Base-by-base conservation (phyloP, 176 grass and related monocot genomes). In the Phoenix roebelenii region DNA sequence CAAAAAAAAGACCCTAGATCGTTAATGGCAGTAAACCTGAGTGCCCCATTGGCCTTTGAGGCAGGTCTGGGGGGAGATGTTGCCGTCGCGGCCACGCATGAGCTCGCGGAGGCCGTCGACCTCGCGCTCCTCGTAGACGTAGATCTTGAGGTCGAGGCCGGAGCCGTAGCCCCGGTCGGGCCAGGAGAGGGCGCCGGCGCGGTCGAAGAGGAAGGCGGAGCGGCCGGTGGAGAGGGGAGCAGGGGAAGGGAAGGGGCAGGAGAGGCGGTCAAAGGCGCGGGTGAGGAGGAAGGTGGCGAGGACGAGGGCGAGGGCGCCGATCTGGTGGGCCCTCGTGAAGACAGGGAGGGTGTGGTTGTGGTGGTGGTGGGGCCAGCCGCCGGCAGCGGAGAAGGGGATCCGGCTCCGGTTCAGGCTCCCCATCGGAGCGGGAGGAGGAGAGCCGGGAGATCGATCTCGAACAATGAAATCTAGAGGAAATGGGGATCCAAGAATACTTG, bases 11-110 rank as follows among this genome's bases (percentile, higher is more conserved):
- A 44, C 10, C 35, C 35, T 44, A 44, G 35, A 44, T 44, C 35
- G 7, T 14, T 44, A 10, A 12, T 44, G 7, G 35, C 35, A 44
- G 9, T 12, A 44, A 12, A 90, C 93, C 79, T 97, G 87, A 15
- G 93, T 97, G 23, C 87, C 93, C 93, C 93, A 97, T 63, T 97
- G 93, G 23, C 87, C 93, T 84, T 98, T 98, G 64, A 88, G 52
- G 84, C 93, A 98, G 51, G 78, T 74, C 14, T 83, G 74, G 2
- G 75, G 59, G 32, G 75, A 23, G 79, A 97, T 69, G 22, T 25
- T 29, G 64, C 55, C 66, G 49, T 91, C 79, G 24, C 79, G 80
- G 18, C 93, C 87, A 29, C 78, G 76, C 29, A 97, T 83, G 44
- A 97, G 82, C 63, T 61, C 70, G 64, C 76, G 78, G 55, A 97